These are phyloP conservation scores for Pseudogymnoascus pannorum DNA, from an alignment of 2,329 filamentous ascomycete genomes.

Conservation along the genomic window DNA sequence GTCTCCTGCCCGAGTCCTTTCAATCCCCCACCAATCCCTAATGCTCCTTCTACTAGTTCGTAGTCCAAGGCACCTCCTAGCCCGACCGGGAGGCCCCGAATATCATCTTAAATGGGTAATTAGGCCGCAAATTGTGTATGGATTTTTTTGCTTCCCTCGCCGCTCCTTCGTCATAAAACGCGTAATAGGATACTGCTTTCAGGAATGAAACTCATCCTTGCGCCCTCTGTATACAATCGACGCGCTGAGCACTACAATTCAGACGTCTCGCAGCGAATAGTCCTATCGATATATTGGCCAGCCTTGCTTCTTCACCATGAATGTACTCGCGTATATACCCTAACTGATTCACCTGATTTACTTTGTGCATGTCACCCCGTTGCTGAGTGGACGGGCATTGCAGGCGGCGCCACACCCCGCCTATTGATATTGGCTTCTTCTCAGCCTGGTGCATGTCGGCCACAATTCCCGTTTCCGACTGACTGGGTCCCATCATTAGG, in stretches of 20 bases:
- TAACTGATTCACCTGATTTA: background rate
- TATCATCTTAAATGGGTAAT: background rate
- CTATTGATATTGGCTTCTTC: background rate
- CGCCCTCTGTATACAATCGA: background rate
- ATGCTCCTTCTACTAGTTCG: background rate
- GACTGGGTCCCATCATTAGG: background rate
- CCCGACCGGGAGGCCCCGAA: background rate
- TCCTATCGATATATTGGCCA: background rate
- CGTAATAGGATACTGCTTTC: background rate
- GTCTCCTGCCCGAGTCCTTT: background rate
- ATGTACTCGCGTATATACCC: background rate
- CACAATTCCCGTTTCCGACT: slow-evolving; percentile 1
- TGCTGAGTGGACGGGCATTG: background rate
- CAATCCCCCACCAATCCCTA: background rate
- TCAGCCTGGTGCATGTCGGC: background rate
- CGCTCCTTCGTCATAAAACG: background rate
- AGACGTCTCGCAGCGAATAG: background rate
- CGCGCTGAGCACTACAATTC: background rate
- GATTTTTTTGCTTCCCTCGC: background rate
- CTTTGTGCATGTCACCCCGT: background rate
- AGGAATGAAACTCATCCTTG: background rate
- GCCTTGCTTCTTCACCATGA: background rate
- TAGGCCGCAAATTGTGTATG: background rate
- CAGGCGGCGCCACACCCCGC: background rate
- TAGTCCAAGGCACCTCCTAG: background rate